Conservation (phyloP, 2,329 filamentous ascomycete genomes). For the Uncinocarpus reesii region DNA sequence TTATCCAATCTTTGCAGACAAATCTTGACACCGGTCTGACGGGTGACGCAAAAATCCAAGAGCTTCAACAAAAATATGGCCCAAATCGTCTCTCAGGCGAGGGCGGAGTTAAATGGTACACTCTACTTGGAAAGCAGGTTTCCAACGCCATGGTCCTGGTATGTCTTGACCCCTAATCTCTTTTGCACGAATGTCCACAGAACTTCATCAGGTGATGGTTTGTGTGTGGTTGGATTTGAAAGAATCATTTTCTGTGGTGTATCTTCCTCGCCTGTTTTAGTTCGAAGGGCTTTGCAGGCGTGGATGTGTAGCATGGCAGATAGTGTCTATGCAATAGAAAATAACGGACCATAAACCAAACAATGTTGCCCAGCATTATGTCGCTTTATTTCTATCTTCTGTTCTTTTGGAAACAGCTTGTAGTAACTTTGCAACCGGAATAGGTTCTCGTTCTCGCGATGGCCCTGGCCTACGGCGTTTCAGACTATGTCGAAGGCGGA, state of each 20-base stretch:
- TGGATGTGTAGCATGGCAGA: conserved; percentile 7
- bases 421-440: conserved; percentile 15
- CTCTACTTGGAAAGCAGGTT: conserved; percentile 44
- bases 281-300: not conserved
- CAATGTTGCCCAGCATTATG: too few species aligned
- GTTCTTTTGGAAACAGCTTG: not conserved
- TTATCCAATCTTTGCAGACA: conserved; percentile 38
- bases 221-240: not conserved
- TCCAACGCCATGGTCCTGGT: conserved; percentile 49
- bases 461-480: conserved; percentile 49
- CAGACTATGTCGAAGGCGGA: conserved; percentile 49
- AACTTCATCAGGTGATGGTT: not conserved
- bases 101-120: conserved; percentile 38
- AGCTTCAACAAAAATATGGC: conserved; percentile 40
- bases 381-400: not conserved
- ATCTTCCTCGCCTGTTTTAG: conserved; percentile 3
- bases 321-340: conserved; percentile 5
- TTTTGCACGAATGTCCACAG: not conserved
- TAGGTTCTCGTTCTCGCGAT: conserved; percentile 67
- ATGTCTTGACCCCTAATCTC: conserved; percentile 11
- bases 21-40: conserved; percentile 41
- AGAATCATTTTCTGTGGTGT: conserved; percentile 1
- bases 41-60: conserved; percentile 33
- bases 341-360: too few species aligned
- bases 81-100: conserved; percentile 41